Base-by-base conservation (phyloP, 225 moss, liverwort and hornwort genomes). In the Pseudoscleropodium purum region DNA sequence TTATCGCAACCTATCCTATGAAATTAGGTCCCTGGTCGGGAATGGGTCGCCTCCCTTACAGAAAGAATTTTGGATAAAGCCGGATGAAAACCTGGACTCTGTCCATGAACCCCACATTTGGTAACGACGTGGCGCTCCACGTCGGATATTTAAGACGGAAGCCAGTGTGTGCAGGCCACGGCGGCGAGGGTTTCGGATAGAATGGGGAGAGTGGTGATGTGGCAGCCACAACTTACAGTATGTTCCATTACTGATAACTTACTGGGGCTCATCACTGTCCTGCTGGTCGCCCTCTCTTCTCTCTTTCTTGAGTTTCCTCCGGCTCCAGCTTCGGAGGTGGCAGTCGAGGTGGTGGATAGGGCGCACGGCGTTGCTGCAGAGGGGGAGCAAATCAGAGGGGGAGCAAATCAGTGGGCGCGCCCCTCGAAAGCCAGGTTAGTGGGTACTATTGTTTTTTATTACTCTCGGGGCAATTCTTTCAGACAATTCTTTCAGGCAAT, bases 131-230 rank as follows among this genome's bases (percentile, higher is more conserved):
- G 51, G 19, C 13, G 0, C 6, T 81, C 91, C 91, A 93, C 88
- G 83, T 93, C 49, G 41, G 85, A 91, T 72, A 13, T 31, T 9
- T 5, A 7, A 0, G 3, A 7, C 2, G 36, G 24, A 3, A 70
- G 37, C 87, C 90, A 93, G 16, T 86, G 59, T 12, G 70, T 12
- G 73, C 51, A 10, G 43, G 59, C 91, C 91, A 91, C 74, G 67
- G 37, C 7, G 60, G 49, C 73, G 36, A 24, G 47, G 82, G 31
- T 57, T 88, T 84, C 47, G 91, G 91, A 93, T 93, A 93, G 93
- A 60, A 72, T 59, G 36, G 43, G 54, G 72, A 78, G 89, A 86
- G 84, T 62, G 91, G 89, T n/a, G 83, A 43, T 51, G 75, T 82
- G 36, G 90, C 54, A 62, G 87, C 68, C 88, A 84, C 88, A 90